A percentile compares a stretch with the other conserved stretches of the same genome.
These are phyloP conservation scores for Boehmeria nivea DNA, from an alignment of 306 rosid genomes.

Conservation along the genomic window DNA sequence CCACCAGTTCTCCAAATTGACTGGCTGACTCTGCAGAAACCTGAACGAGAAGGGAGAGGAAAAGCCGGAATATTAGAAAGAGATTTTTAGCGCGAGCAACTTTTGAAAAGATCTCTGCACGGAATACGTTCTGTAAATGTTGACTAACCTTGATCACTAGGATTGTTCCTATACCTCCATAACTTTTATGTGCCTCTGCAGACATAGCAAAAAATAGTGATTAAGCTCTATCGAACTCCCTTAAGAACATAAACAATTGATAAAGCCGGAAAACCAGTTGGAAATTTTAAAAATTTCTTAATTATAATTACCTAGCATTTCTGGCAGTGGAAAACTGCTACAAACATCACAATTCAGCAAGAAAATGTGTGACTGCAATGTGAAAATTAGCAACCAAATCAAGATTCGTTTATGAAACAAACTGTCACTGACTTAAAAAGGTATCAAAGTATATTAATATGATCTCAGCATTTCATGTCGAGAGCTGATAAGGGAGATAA, in stretches of 20 bases:
- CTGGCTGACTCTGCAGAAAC: constrained; percentile 84
- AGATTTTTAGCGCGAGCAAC: neutral
- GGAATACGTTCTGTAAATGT: constrained; percentile 1
- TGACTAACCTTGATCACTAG: constrained; percentile 76
- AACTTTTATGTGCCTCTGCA: constrained; percentile 76
- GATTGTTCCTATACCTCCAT: constrained; percentile 93
- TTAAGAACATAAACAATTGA: constrained; percentile 12
- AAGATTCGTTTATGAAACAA: neutral
- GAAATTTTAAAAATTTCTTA: constrained; percentile 8
- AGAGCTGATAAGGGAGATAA: neutral
- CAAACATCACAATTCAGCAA: constrained; percentile 94
- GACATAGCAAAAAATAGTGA: constrained; percentile 15
- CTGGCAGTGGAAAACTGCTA: constrained; percentile 86
- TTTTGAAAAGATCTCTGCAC: constrained; percentile 10
- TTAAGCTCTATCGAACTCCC: constrained; percentile 11
- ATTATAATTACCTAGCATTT: constrained; percentile 70
- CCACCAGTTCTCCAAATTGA: constrained; percentile 86
- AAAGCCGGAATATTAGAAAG: constrained; percentile 4
- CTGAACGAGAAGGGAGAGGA: constrained; percentile 31
- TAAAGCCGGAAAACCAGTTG: constrained; percentile 3
- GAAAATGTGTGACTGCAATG: constrained; percentile 73
- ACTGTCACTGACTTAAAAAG: neutral
- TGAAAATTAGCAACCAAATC: constrained; percentile 24
- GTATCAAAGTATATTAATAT: too few relatives aligned
- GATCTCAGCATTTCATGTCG: neutral